phyloP scores from a whole-genome alignment of 2,329 filamentous ascomycete genomes.

The Alternaria sp. region DNA sequence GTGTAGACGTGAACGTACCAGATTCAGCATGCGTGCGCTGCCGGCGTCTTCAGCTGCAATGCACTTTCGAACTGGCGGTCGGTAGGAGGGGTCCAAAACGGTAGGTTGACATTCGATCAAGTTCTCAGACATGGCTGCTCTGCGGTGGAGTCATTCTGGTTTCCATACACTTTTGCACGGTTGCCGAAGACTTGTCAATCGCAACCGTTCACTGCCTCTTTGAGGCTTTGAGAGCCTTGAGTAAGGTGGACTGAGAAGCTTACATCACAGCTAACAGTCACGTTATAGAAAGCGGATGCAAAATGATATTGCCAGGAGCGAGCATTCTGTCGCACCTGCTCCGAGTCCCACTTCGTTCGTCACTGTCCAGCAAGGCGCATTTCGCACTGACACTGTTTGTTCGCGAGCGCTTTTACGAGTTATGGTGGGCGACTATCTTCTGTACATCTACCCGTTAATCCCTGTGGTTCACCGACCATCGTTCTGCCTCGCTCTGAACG shows the following conservation, averaged over 20 bases:
- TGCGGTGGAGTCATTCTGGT: too few relatives aligned
- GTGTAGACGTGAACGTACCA: neutral
- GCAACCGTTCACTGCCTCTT: too few relatives aligned
- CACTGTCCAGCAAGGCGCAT: neutral
- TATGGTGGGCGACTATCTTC: conserved; percentile 1
- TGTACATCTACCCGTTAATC: conserved; percentile 3
- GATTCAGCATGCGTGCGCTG: neutral
- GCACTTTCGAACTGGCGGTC: neutral
- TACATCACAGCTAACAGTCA: too few relatives aligned
- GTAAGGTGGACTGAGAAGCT: too few relatives aligned
- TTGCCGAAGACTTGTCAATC: too few relatives aligned
- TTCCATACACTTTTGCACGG: too few relatives aligned
- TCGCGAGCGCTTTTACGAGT: neutral
- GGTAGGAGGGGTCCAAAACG: neutral
- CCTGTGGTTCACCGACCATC: conserved; percentile 6
- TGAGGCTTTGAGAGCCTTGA: too few relatives aligned
- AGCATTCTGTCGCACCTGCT: too few relatives aligned
- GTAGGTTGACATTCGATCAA: neutral
- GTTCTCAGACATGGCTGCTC: too few relatives aligned
- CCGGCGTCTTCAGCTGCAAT: neutral
- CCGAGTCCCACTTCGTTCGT: too few relatives aligned
- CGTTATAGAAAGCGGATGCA: too few relatives aligned
- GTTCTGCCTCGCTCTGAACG: neutral
- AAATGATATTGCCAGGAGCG: too few relatives aligned
- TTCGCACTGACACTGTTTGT: neutral